Conservation (phyloP, 2,329 filamentous ascomycete genomes). For the Diaporthe ampelina region DNA sequence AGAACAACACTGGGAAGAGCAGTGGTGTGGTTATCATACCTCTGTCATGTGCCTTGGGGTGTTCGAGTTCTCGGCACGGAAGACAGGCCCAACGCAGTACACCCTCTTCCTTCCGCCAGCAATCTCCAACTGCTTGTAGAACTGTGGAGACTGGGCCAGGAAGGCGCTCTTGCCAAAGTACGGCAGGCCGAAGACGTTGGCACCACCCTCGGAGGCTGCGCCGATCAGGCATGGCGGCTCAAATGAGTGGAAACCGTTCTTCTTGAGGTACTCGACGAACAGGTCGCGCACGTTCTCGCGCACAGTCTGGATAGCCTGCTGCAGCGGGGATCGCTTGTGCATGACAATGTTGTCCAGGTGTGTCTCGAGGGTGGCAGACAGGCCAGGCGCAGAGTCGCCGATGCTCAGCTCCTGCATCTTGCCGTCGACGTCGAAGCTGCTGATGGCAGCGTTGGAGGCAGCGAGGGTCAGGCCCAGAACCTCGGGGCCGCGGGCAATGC, state of each 20-base stretch:
- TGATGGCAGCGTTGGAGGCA: slow-evolving; percentile 67
- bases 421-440: slow-evolving; percentile 71
- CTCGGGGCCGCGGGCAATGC: slow-evolving; percentile 75
- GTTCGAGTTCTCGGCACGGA: slow-evolving; percentile 88
- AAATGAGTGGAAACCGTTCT: slow-evolving; percentile 83
- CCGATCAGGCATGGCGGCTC: slow-evolving; percentile 92
- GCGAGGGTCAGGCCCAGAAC: slow-evolving; percentile 71
- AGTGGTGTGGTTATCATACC: slow-evolving; percentile 51
- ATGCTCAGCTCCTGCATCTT: slow-evolving; percentile 57
- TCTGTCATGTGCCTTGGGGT: slow-evolving; percentile 89
- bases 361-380: slow-evolving; percentile 85
- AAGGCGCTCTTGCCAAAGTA: slow-evolving; percentile 91
- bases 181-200: slow-evolving; percentile 89
- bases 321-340: slow-evolving; percentile 91
- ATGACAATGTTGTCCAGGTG: slow-evolving; percentile 93
- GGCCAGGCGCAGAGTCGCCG: slow-evolving; percentile 54
- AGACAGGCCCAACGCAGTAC: slow-evolving; percentile 84
- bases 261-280: slow-evolving; percentile 74
- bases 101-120: slow-evolving; percentile 83
- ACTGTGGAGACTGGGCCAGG: slow-evolving; percentile 85
- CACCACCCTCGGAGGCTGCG: slow-evolving; percentile 91
- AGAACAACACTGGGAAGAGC: not conserved
- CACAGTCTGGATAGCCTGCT: slow-evolving; percentile 78
- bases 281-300: slow-evolving; percentile 54
- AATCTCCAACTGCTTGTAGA: slow-evolving; percentile 91